Conservation (phyloP, 1,284 basidiomycete species). For the Rhodotorula sp. region DNA sequence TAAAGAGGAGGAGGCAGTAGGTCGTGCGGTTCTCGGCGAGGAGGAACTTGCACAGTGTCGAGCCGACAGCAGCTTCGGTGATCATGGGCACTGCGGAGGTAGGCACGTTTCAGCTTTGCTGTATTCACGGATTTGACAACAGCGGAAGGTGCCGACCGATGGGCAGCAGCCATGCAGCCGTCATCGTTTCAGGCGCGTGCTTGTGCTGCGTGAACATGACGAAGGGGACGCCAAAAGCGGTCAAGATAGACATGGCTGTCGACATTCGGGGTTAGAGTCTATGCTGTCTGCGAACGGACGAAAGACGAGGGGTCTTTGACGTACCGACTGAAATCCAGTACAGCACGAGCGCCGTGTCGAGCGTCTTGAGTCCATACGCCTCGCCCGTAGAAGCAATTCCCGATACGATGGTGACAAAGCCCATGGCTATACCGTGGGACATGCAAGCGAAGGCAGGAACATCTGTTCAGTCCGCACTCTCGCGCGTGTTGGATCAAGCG, state of each 20-base stretch:
- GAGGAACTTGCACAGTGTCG: constrained; percentile 41
- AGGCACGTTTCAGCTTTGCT: neutral
- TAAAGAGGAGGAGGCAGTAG: constrained; percentile 42
- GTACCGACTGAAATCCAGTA: constrained; percentile 45
- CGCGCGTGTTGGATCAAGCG: neutral
- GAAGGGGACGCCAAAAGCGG: constrained; percentile 38
- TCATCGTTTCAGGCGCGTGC: constrained; percentile 42
- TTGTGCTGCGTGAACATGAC: constrained; percentile 44
- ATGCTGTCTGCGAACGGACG: too few relatives aligned
- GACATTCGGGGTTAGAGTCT: neutral
- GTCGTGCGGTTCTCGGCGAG: constrained; percentile 11
- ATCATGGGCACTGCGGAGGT: constrained; percentile 38
- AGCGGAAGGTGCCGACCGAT: constrained; percentile 27
- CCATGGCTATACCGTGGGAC: constrained; percentile 32
- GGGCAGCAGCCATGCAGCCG: constrained; percentile 46
- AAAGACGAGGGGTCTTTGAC: neutral
- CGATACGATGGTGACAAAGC: constrained; percentile 41
- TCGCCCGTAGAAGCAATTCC: constrained; percentile 41
- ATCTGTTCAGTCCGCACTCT: neutral
- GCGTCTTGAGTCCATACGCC: constrained; percentile 40
- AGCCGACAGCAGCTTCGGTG: constrained; percentile 42
- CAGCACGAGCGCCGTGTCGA: constrained; percentile 39
- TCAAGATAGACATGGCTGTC: constrained; percentile 30
- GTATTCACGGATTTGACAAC: neutral
- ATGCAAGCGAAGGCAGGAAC: neutral